Evolutionary conservation across 805 yeast species (phyloP).

Genomic region (Sugiyamaella lignohabitans): DNA sequence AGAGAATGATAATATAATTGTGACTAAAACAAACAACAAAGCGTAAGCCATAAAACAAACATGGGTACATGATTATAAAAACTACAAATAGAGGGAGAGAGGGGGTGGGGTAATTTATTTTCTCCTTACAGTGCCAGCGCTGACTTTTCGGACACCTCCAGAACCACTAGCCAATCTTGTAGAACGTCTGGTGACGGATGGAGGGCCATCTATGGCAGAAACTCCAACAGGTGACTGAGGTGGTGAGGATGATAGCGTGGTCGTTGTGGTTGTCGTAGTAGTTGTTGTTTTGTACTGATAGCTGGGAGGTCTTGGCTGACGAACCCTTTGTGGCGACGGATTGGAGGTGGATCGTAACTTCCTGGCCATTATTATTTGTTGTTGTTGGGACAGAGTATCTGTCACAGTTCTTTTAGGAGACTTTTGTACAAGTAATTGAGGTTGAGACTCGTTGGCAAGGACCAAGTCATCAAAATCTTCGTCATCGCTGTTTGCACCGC

Average conservation of each 20-base stretch:
- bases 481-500: conserved; percentile 41
- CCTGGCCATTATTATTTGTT: conserved; percentile 23
- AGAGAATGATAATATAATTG: too few relatives aligned
- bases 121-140: conserved; percentile 1
- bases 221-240: conserved; percentile 5
- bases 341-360: conserved; percentile 30
- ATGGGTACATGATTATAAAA: too few relatives aligned
- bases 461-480: conserved; percentile 27
- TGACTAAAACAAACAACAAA: too few relatives aligned
- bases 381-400: conserved; percentile 16
- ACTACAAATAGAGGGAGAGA: background rate
- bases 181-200: conserved; percentile 18
- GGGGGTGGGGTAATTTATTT: background rate
- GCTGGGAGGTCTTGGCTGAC: conserved; percentile 10
- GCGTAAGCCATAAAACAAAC: too few relatives aligned
- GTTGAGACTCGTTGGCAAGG: conserved; percentile 4
- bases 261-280: conserved; percentile 21
- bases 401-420: conserved; percentile 21
- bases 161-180: conserved; percentile 14
- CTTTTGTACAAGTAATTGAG: background rate
- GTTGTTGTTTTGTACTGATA: conserved; percentile 18
- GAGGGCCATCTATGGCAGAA: conserved; percentile 5
- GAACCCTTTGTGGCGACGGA: conserved; percentile 27
- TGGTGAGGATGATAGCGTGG: conserved; percentile 18
- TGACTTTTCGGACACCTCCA: conserved; percentile 17